Conservation (phyloP, 2,329 filamentous ascomycete species). For the Penicillium sp. region DNA sequence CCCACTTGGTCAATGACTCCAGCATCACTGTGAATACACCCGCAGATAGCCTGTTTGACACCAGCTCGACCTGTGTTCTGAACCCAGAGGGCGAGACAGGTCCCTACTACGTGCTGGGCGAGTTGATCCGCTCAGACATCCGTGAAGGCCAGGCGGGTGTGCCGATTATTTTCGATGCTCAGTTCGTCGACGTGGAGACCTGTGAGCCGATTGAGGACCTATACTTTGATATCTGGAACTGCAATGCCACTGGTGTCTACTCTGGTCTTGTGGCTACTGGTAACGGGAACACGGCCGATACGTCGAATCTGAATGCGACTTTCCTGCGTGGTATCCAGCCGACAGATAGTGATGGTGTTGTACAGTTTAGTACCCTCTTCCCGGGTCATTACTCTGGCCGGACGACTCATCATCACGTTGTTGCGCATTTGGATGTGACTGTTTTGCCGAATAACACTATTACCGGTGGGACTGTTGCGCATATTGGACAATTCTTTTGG, state of each 20-base stretch:
- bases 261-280: constrained; percentile 30
- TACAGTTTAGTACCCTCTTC: constrained; percentile 42
- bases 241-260: constrained; percentile 45
- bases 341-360: constrained; percentile 44
- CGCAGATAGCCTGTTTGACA: not conserved
- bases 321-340: constrained; percentile 45
- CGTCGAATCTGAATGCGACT: constrained; percentile 38
- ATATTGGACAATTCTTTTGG: constrained; percentile 63
- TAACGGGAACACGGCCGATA: constrained; percentile 28
- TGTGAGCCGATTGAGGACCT: constrained; percentile 33
- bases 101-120: constrained; percentile 48
- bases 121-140: constrained; percentile 38
- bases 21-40: constrained; percentile 2
- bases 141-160: constrained; percentile 36
- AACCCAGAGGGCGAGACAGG: constrained; percentile 49
- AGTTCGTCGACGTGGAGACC: constrained; percentile 29
- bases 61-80: constrained; percentile 41
- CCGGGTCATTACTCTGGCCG: constrained; percentile 47
- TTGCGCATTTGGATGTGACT: constrained; percentile 24
- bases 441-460: constrained; percentile 40
- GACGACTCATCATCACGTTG: constrained; percentile 30
- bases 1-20: constrained; percentile 6
- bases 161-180: constrained; percentile 38
- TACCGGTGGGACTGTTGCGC: constrained; percentile 50
- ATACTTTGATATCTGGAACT: constrained; percentile 44